Evolutionary conservation across 208 protist genomes (phyloP).

Genomic region (Angomonas ambiguus): DNA sequence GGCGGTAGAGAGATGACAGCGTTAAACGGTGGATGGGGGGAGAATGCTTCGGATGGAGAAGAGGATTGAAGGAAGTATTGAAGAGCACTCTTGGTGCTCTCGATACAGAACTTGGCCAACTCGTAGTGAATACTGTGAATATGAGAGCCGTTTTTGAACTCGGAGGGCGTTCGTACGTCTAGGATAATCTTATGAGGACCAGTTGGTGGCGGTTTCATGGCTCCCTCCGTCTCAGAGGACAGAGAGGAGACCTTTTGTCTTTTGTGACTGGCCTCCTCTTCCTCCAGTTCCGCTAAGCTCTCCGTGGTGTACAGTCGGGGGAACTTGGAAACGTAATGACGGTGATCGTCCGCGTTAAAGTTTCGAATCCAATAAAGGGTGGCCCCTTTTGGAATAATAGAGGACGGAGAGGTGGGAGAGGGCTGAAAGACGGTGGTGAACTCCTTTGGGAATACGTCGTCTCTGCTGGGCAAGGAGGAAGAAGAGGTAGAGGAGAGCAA

Average conservation of each 20-base stretch:
- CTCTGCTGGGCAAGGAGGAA: no score
- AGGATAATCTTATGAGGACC: slow-evolving; percentile 31
- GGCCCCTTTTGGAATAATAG: background rate
- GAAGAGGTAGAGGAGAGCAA: slow-evolving; percentile 18
- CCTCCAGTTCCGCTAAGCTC: background rate
- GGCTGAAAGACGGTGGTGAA: background rate
- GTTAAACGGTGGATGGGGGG: background rate
- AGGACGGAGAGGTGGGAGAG: background rate
- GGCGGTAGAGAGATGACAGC: background rate
- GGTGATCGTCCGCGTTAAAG: background rate
- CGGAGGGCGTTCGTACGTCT: slow-evolving; percentile 72
- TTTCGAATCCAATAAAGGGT: background rate
- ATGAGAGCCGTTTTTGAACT: slow-evolving; percentile 82
- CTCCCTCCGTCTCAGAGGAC: background rate
- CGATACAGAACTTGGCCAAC: slow-evolving; percentile 49
- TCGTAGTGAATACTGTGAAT: slow-evolving; percentile 56
- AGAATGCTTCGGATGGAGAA: background rate
- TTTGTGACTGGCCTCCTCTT: background rate
- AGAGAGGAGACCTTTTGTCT: background rate
- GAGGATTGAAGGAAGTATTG: background rate
- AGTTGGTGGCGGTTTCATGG: background rate
- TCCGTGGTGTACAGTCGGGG: background rate
- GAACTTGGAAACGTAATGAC: background rate
- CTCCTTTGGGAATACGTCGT: background rate
- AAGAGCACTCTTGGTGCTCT: slow-evolving; percentile 31